A percentile compares a stretch with the other conserved stretches of the same genome.
Evolutionary conservation across 2,329 filamentous ascomycete species (phyloP).

Genomic region (Curvularia eragrostidis): DNA sequence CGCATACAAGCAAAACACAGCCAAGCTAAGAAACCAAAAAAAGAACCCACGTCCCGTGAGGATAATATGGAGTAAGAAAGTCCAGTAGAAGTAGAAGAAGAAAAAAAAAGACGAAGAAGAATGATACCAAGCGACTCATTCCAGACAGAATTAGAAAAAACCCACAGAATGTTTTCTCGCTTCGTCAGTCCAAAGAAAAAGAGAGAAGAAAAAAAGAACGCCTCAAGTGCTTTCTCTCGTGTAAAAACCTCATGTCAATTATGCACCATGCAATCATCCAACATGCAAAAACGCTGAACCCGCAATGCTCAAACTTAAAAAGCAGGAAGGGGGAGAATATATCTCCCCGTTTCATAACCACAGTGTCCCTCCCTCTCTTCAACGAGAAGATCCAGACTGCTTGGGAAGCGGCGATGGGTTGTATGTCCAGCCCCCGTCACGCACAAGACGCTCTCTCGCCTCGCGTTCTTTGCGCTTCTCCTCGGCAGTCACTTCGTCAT

Average conservation of each 20-base stretch:
- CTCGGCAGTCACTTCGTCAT: conserved; percentile 84
- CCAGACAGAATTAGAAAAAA: not conserved
- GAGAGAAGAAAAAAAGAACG: not conserved
- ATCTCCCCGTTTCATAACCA: not conserved
- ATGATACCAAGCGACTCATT: not conserved
- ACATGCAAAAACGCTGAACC: not conserved
- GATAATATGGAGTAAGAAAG: not conserved
- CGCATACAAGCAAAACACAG: not conserved
- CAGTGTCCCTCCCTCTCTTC: not conserved
- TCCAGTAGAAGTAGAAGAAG: not conserved
- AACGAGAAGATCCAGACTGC: conserved; percentile 24
- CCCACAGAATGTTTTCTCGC: not conserved
- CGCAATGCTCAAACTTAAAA: not conserved
- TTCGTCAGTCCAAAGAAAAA: not conserved
- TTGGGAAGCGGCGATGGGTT: conserved; percentile 43
- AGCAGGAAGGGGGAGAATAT: not conserved
- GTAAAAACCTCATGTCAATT: not conserved
- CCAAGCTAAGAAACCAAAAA: not conserved
- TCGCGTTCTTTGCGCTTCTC: conserved; percentile 82
- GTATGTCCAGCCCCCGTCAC: conserved; percentile 79
- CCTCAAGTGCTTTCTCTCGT: not conserved
- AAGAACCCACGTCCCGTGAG: not conserved
- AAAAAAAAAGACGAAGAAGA: not conserved
- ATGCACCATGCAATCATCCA: not conserved
- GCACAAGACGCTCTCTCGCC: conserved; percentile 77